phyloP scores from a whole-genome alignment of 331 rosid species.

The Erythrophleum ivorense region DNA sequence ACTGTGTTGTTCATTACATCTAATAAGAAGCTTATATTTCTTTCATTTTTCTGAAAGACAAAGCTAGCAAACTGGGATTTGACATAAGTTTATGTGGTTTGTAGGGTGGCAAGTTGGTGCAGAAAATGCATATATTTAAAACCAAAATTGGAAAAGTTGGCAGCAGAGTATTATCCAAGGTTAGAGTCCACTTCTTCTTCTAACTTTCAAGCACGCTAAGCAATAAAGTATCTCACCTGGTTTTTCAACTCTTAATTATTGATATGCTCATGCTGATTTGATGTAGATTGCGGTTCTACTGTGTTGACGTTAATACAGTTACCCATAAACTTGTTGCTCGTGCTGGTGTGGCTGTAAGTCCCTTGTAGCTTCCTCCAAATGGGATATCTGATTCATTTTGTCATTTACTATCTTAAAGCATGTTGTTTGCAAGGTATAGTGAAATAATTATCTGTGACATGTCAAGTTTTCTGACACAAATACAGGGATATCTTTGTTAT shows the following conservation, averaged over 20 bases:
- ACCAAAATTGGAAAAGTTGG: constrained; percentile 75
- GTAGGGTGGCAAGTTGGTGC: constrained; percentile 95
- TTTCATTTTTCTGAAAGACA: constrained; percentile 22
- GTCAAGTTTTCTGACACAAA: neutral
- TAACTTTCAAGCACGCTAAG: neutral
- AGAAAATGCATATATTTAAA: constrained; percentile 86
- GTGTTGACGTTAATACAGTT: constrained; percentile 76
- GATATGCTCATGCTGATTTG: constrained; percentile 32
- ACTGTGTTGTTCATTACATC: neutral
- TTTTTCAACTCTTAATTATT: constrained; percentile 19
- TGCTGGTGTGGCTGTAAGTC: constrained; percentile 90
- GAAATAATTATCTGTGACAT: neutral
- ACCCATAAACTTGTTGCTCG: constrained; percentile 78
- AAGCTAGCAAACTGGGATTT: constrained; percentile 33
- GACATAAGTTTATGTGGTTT: constrained; percentile 42
- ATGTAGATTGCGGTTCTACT: constrained; percentile 74
- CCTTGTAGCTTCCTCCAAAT: constrained; percentile 46
- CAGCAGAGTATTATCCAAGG: constrained; percentile 67
- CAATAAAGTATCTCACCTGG: constrained; percentile 15
- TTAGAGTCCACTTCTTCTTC: constrained; percentile 33
- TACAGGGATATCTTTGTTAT: neutral
- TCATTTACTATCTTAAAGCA: constrained; percentile 28
- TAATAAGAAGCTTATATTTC: constrained; percentile 13
- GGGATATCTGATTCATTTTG: constrained; percentile 41
- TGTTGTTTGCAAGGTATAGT: constrained; percentile 18